These are phyloP conservation scores for Royoungia palumana DNA, from an alignment of 768 basidiomycete genomes.

Conservation along the genomic window DNA sequence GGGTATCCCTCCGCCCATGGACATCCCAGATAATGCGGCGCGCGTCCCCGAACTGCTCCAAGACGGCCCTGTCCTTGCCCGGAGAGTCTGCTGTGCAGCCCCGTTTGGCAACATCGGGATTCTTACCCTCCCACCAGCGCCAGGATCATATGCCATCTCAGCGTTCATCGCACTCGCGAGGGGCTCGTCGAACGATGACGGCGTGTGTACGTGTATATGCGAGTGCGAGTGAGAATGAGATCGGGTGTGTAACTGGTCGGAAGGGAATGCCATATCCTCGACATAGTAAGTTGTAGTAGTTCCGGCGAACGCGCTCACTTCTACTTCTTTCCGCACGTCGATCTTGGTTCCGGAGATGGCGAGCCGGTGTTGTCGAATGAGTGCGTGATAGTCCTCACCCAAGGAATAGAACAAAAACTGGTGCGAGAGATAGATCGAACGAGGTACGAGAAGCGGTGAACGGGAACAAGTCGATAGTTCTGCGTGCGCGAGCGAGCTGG, in stretches of 20 bases:
- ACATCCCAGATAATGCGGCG: slow-evolving; percentile 16
- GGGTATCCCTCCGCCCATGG: slow-evolving; percentile 32
- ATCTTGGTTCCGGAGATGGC: slow-evolving; percentile 57
- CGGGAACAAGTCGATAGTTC: slow-evolving; percentile 75
- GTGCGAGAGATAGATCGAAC: slow-evolving; percentile 77
- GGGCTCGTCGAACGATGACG: slow-evolving; percentile 66
- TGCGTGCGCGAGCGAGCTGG: slow-evolving; percentile 70
- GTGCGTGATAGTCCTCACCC: slow-evolving; percentile 74
- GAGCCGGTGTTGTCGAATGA: slow-evolving; percentile 62
- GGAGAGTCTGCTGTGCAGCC: slow-evolving; percentile 18
- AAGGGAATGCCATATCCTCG: slow-evolving; percentile 15
- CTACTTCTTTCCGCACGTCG: slow-evolving; percentile 69
- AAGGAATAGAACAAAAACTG: slow-evolving; percentile 81
- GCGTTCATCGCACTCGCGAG: slow-evolving; percentile 70
- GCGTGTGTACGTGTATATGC: slow-evolving; percentile 41
- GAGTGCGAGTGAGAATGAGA: slow-evolving; percentile 18
- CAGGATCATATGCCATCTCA: slow-evolving; percentile 48
- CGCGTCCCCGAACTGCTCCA: slow-evolving; percentile 17
- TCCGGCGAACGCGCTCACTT: slow-evolving; percentile 52
- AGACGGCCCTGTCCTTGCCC: slow-evolving; percentile 5
- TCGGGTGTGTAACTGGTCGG: slow-evolving; percentile 4
- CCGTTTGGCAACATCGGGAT: slow-evolving; percentile 87
- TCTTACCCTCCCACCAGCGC: slow-evolving; percentile 32
- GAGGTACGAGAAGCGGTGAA: slow-evolving; percentile 58
- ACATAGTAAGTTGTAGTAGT: slow-evolving; percentile 20